phyloP scores from a whole-genome alignment of 2,329 filamentous ascomycete genomes.

The Lasiodiplodia citricola region DNA sequence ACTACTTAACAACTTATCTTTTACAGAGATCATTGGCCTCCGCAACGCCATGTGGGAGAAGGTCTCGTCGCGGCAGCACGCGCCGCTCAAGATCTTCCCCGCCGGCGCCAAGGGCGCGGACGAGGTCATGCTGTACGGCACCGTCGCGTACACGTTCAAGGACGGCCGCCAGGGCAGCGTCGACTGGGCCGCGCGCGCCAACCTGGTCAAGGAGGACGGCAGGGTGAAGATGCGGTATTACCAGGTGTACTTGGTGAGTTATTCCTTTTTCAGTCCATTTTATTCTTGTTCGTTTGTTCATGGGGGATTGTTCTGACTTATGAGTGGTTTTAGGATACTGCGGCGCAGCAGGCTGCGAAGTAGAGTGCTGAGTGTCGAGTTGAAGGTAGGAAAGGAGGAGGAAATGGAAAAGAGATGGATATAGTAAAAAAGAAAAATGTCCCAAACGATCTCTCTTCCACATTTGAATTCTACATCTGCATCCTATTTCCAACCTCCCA shows the following conservation, averaged over 20 bases:
- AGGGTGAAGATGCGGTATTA: constrained; percentile 61
- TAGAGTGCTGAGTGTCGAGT: background rate
- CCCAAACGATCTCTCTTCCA: background rate
- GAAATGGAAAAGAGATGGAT: background rate
- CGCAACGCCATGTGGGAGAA: constrained; percentile 61
- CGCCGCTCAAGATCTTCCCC: constrained; percentile 55
- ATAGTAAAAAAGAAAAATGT: background rate
- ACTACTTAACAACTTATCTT: too few relatives aligned
- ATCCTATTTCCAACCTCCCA: too few relatives aligned
- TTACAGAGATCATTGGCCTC: constrained; percentile 56
- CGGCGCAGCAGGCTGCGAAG: constrained; percentile 18
- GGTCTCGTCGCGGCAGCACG: constrained; percentile 54
- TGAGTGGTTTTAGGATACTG: background rate
- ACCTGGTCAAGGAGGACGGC: constrained; percentile 58
- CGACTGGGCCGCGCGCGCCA: constrained; percentile 62
- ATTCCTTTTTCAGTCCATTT: background rate
- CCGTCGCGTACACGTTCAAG: constrained; percentile 59
- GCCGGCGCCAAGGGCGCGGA: constrained; percentile 50
- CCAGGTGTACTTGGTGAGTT: constrained; percentile 60
- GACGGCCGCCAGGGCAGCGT: constrained; percentile 53
- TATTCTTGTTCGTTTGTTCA: background rate
- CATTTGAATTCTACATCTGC: background rate
- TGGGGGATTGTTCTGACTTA: background rate
- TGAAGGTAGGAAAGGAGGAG: background rate
- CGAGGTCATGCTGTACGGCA: constrained; percentile 62